Base-by-base conservation (phyloP, 2,329 filamentous ascomycete genomes). In the Ophiocordyceps robertsii region DNA sequence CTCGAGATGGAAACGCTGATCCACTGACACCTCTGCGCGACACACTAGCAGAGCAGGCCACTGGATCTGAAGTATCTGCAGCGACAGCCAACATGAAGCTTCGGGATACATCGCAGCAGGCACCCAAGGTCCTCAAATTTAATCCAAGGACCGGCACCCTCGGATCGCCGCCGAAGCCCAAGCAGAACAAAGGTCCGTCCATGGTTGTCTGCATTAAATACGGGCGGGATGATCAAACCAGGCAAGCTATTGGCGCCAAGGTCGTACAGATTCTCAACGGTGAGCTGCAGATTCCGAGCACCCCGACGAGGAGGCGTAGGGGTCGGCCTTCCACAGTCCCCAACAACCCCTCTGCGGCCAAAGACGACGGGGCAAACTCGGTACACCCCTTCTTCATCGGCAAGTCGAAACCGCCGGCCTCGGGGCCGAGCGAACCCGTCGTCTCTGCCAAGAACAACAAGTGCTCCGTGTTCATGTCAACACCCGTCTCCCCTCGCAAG, bases 81-180 rank as follows among this genome's bases (percentile, higher is more conserved):
- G 43, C 41, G 7, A 27, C 45, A 29, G 19, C 12, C 11, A 42
- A 42, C 16, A 14, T 35, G 29, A 12, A 39, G 21, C 11, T 44
- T 13, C 38, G 32, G 16, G 27, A 47, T 9, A 37, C 44, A 19
- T 38, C 49, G 29, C 45, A 43, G 27, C 37, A 49, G 29, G 29
- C 44, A 1, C 67, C 63, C 37, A 78, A 72, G 47, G 49, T 80
- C 1, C 56, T 80, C 17, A 69, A 64, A 46, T 67, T 79, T 50
- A 79, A 81, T 46, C 65, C 67, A 1, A 73, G 69, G 46, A 80
- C 76, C 1, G 76, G 77, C 6, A 81, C 76, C 2, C 69, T 80
- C 40, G 75, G 76, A 4, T 75, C 76, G 5, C 75, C 78, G 0
- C 77, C 77, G 1, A 73, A 68, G 39, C 63, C 67, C 4, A 82